phyloP scores from a whole-genome alignment of 2,329 filamentous ascomycete species.

The Fusarium luffae region DNA sequence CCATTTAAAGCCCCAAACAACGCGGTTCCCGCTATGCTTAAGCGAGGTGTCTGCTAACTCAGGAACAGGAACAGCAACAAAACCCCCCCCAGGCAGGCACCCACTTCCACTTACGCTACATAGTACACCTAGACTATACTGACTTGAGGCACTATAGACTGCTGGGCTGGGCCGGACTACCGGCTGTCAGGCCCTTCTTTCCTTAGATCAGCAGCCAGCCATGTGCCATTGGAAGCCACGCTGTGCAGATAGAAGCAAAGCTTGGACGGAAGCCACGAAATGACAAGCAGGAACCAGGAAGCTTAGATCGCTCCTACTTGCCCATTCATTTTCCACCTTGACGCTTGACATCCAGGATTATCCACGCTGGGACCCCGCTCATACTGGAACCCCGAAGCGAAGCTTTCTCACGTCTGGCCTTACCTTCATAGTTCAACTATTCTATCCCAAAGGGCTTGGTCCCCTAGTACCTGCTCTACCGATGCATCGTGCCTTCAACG shows the following conservation, averaged over 20 bases:
- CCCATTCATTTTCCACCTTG: not conserved
- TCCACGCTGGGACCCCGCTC: slow-evolving; percentile 10
- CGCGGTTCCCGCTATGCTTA: slow-evolving; percentile 43
- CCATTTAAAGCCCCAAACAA: slow-evolving; percentile 42
- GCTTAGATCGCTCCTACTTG: slow-evolving; percentile 16
- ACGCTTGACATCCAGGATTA: slow-evolving; percentile 1
- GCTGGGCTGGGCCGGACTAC: not conserved
- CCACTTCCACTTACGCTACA: slow-evolving; percentile 2
- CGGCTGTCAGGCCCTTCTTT: slow-evolving; percentile 2
- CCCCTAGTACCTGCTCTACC: not conserved
- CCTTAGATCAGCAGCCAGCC: slow-evolving; percentile 3
- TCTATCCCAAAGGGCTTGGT: slow-evolving; percentile 10
- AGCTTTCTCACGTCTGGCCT: slow-evolving; percentile 17
- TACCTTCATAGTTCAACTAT: not conserved
- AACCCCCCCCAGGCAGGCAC: not conserved
- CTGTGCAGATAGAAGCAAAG: slow-evolving; percentile 17
- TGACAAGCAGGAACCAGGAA: slow-evolving; percentile 25
- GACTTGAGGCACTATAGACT: not conserved
- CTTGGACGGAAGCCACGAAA: slow-evolving; percentile 16
- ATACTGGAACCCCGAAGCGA: not conserved
- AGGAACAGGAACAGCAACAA: slow-evolving; percentile 4
- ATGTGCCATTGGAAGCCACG: slow-evolving; percentile 13
- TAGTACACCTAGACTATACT: not conserved
- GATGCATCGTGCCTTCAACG: slow-evolving; percentile 12
- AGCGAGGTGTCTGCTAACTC: slow-evolving; percentile 41